Evolutionary conservation across 257 asterid species (phyloP), one percentile per base, ranked within the genome.

Genomic region (Primulina tabacum): DNA sequence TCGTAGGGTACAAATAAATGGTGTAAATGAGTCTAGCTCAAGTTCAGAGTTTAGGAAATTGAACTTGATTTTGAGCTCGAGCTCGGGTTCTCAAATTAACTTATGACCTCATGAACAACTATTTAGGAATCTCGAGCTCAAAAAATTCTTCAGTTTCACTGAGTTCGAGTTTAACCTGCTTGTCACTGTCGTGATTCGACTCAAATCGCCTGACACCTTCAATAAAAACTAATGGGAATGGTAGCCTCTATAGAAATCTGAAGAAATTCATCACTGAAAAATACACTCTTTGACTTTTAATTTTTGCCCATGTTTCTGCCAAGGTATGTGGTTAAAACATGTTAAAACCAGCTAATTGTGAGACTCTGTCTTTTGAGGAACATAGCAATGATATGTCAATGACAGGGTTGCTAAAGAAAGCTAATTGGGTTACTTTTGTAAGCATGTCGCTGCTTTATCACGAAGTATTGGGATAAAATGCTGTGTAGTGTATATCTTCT

Each of bases 381-480:
- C 64, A 35, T 34, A 40, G 16, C 14, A 30, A 32, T 32, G 20
- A 71, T 53, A n/a, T 55, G 47, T 34, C 26, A 26, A 38, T 32
- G 65, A 24, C 47, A 29, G 55, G n/a, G 73, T 62, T 40, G 50
- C 62, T 62, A 35, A 29, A 76, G 33, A 52, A 32, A 58, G 65
- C 68, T 38, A 8, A 70, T 61, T 35, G 28, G 74, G 2, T 40
- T 40, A 10, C 16, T 40, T 10, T 2, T 2, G 50, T 10, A 9
- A 11, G 50, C 4, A 10, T 10, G 17, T 10, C 10, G 17, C 50
- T 40, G 50, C 50, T 40, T 40, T 40, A 10, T 40, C 4, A 9
- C 10, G 50, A 40, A 9, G 17, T 10, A 40, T 40, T 40, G 50
- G 50, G 50, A 11, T 10, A 40, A 40, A 40, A 40, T 9, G 50